Conservation (phyloP, 495 filamentous ascomycete species). For the Aspergillus saccharolyticus region DNA sequence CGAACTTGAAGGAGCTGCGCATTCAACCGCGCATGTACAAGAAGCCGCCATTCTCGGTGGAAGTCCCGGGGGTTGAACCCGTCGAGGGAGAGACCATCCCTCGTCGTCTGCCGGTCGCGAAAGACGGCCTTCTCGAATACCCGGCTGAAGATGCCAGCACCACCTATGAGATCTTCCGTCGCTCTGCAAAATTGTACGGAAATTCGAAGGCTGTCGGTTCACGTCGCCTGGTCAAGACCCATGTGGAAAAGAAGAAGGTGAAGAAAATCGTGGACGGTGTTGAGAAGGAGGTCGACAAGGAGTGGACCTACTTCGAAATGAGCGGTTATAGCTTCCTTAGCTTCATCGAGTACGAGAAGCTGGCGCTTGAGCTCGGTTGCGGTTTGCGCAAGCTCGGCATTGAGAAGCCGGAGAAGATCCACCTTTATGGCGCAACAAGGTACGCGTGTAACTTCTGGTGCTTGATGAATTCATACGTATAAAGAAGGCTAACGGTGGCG, state of each 20-base stretch:
- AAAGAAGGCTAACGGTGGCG: conserved; percentile 4
- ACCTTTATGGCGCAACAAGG: conserved; percentile 88
- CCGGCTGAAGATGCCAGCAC: conserved; percentile 73
- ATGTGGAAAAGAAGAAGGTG: conserved; percentile 91
- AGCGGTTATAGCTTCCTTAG: conserved; percentile 79
- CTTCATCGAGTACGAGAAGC: conserved; percentile 83
- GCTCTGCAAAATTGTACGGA: conserved; percentile 74
- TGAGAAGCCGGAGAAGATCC: conserved; percentile 64
- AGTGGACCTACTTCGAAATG: conserved; percentile 94
- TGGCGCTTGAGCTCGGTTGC: conserved; percentile 65
- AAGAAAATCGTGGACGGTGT: conserved; percentile 94
- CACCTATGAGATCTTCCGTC: conserved; percentile 77
- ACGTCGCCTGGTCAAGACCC: conserved; percentile 75
- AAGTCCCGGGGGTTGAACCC: conserved; percentile 65
- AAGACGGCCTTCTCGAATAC: conserved; percentile 61
- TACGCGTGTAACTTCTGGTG: conserved; percentile 19
- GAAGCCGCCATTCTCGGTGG: conserved; percentile 67
- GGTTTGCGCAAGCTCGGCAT: conserved; percentile 80
- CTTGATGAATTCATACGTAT: not conserved
- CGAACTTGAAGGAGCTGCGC: conserved; percentile 47
- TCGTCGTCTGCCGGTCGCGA: conserved; percentile 67
- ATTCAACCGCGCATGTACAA: conserved; percentile 59
- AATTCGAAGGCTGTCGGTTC: conserved; percentile 82
- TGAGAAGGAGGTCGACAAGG: conserved; percentile 86
- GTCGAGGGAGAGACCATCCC: conserved; percentile 88